phyloP scores from a whole-genome alignment of 1,284 basidiomycete species.

The Filobasidium uniguttulatum region DNA sequence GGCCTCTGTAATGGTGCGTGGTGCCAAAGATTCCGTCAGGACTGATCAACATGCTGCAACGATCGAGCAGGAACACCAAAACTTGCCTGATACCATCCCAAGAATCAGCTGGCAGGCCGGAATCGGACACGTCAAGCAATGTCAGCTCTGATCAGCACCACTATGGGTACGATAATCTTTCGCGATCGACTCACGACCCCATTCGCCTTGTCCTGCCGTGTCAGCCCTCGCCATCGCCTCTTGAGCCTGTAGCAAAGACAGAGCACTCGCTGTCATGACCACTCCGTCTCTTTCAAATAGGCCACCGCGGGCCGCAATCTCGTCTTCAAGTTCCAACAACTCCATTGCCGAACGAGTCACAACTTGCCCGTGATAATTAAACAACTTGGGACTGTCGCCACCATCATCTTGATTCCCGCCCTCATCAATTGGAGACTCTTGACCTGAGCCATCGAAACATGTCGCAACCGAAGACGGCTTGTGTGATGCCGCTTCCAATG shows the following conservation, averaged over 20 bases:
- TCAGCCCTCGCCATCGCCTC: conserved; percentile 12
- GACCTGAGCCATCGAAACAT: too few relatives aligned
- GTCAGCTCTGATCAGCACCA: neutral
- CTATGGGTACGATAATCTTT: neutral
- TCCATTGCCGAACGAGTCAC: conserved; percentile 15
- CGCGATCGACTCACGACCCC: conserved; percentile 10
- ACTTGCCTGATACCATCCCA: conserved; percentile 7
- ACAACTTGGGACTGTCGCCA: conserved; percentile 4
- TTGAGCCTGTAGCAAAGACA: conserved; percentile 13
- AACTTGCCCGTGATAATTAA: conserved; percentile 12
- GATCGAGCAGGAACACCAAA: neutral
- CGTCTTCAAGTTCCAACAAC: conserved; percentile 13
- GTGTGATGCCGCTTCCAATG: too few relatives aligned
- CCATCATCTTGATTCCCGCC: too few relatives aligned
- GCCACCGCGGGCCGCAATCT: conserved; percentile 6
- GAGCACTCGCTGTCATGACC: conserved; percentile 14
- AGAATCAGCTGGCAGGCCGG: neutral
- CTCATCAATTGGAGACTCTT: neutral
- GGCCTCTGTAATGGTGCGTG: conserved; percentile 4
- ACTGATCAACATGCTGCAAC: neutral
- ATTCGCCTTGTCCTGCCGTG: conserved; percentile 14
- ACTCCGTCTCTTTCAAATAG: conserved; percentile 14
- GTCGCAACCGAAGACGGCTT: too few relatives aligned
- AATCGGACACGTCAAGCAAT: neutral
- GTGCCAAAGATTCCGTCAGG: neutral